These are phyloP conservation scores for Calonectria hongkongensis DNA, from an alignment of 2,329 filamentous ascomycete genomes.

Conservation along the genomic window DNA sequence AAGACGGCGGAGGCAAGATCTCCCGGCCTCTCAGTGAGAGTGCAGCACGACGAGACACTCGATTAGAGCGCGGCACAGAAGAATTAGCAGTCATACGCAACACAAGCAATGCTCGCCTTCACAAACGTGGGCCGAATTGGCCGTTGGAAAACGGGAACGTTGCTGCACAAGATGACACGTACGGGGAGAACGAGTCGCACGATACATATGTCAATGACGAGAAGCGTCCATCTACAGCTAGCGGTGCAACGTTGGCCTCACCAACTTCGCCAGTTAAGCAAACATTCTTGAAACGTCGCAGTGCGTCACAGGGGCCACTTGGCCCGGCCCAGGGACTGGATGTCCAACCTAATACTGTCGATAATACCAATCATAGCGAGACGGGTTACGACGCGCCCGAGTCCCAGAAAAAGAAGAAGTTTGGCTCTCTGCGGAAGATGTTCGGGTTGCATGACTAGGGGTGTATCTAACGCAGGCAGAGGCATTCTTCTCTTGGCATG, in stretches of 20 bases:
- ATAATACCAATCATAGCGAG: slow-evolving; percentile 33
- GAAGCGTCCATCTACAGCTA: slow-evolving; percentile 60
- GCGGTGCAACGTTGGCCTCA: slow-evolving; percentile 54
- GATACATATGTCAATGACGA: slow-evolving; percentile 54
- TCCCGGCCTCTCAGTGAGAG: slow-evolving; percentile 74
- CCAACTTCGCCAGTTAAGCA: slow-evolving; percentile 58
- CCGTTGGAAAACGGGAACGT: slow-evolving; percentile 59
- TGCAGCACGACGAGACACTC: slow-evolving; percentile 77
- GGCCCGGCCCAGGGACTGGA: slow-evolving; percentile 40
- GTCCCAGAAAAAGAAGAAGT: slow-evolving; percentile 77
- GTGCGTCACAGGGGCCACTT: slow-evolving; percentile 59
- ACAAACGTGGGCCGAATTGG: slow-evolving; percentile 59
- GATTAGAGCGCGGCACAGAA: slow-evolving; percentile 74
- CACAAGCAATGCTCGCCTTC: slow-evolving; percentile 54
- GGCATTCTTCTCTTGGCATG: background rate
- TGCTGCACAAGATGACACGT: slow-evolving; percentile 56
- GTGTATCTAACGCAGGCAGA: slow-evolving; percentile 16
- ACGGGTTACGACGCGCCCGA: slow-evolving; percentile 39
- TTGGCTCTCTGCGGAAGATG: slow-evolving; percentile 78
- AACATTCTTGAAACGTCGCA: slow-evolving; percentile 60
- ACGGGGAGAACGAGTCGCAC: slow-evolving; percentile 50
- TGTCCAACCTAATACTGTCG: slow-evolving; percentile 25
- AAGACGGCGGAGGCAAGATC: slow-evolving; percentile 70
- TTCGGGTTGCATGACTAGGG: slow-evolving; percentile 72
- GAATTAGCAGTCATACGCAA: slow-evolving; percentile 70